Evolutionary conservation across 2,329 filamentous ascomycete genomes (phyloP), one percentile per base, ranked within the genome.

Genomic region (Zasmidium cellare): DNA sequence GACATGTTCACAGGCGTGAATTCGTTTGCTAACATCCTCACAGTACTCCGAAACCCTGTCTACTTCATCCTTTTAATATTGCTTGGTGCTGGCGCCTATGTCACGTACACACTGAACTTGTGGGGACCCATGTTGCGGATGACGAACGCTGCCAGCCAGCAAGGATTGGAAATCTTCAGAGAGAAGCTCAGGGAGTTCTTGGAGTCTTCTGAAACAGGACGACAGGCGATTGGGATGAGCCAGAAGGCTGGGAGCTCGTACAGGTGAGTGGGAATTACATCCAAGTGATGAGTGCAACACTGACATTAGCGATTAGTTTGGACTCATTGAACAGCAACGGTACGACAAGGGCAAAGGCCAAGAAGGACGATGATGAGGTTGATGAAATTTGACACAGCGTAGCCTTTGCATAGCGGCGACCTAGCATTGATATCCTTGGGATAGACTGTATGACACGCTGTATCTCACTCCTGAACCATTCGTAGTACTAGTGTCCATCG

Each of bases 121-220:
- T 92, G 96, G 78, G 94, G 94, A 0, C 94, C 94, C 0, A 97
- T 99, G 81, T 81, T 96, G 67, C 92, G 96, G 71, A 97, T 99
- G 91, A 85, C 86, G 65, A 94, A 94, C 67, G 94, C 94, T 14
- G 94, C 94, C 3, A 88, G 86, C 49, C 82, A 83, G 62, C 94
- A 99, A 77, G 94, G 90, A 7, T 70, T 96, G 25, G 91, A 96
- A 67, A 91, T 99, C 65, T 90, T 91, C 71, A 97, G 96, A 80
- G 89, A 94, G 78, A 88, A 90, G 67, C 84, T 97, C 48, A 86
- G 93, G 22, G 91, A 96, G 28, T 97, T 97, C 70, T 82, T 97
- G 57, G 90, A 92, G 77, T 88, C 84, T 67, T 91, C 87, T n/a
- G 91, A 96, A 67, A 89, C 88, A 11, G 92, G 91, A 2, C 81